Base-by-base conservation (phyloP, 495 filamentous ascomycete genomes). In the Penicillium paxilli region DNA sequence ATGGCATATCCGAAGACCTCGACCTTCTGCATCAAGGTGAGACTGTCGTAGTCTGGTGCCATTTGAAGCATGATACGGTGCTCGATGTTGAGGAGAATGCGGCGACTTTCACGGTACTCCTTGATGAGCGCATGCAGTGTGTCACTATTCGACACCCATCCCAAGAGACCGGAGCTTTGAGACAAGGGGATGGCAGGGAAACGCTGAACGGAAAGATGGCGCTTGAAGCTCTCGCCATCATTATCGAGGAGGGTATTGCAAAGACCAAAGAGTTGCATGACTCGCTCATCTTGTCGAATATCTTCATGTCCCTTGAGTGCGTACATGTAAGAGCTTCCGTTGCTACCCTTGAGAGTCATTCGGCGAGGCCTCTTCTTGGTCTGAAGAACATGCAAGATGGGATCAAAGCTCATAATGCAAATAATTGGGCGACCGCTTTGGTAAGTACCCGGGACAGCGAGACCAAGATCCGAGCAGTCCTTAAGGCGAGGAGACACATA, bases 31-130 rank as follows among this genome's bases (percentile, higher is more conserved):
- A 99, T 99, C 23, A 99, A 82, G 0, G 94, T 96, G 12, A 99
- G 83, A 58, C 95, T 96, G 58, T 99, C 94, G 64, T 97, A 98
- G 68, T 99, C 94, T 2, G 94, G 95, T 11, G 94, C 94, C 94
- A 99, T 99, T 67, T 99, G 94, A 28, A 99, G 78, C 94, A 99
- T 99, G 63, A 99, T 98, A 21, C 94, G 88, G 63, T 99, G 94
- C 71, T 99, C 94, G 55, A 99, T 99, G 60, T 99, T 99, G 42
- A 99, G 85, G 21, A 99, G 78, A 55, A 99, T 99, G 63, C 96
- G 95, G 24, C 94, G 86, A 50, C 89, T 94, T 67, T 99, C 95
- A 47, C 94, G 85, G 66, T 99, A 99, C 67, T 99, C 94, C 50
- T 95, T 85, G 63, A 99, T 98, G 17, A 99, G 80, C 17, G 96